A percentile compares a stretch with the other conserved stretches of the same genome.
Evolutionary conservation across 2,329 filamentous ascomycete species (phyloP).

Genomic region (Paecilomyces sp.): DNA sequence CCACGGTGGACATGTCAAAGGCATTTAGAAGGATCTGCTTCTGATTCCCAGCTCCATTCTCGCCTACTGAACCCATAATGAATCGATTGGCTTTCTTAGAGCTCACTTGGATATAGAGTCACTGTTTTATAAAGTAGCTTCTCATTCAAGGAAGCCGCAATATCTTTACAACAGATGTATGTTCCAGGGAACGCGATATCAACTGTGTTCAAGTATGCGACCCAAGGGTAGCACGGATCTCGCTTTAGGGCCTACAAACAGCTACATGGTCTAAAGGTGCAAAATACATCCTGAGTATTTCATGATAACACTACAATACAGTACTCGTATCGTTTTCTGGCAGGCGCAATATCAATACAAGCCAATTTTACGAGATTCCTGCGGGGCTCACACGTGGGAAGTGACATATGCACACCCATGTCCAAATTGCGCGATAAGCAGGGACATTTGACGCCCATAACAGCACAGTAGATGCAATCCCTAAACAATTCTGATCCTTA

Average conservation of each 20-base stretch:
- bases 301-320: background rate
- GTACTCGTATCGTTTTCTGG: background rate
- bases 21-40: slow-evolving; percentile 57
- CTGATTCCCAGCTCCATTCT: slow-evolving; percentile 11
- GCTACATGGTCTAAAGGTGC: background rate
- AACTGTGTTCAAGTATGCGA: background rate
- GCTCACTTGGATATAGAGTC: background rate
- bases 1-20: slow-evolving; percentile 60
- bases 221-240: background rate
- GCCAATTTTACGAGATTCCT: background rate
- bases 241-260: background rate
- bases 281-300: background rate
- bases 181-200: background rate
- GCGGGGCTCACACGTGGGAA: background rate
- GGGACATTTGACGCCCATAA: background rate
- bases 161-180: background rate
- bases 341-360: background rate
- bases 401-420: background rate
- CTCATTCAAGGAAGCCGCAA: background rate
- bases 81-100: background rate
- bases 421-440: background rate
- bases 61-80: background rate
- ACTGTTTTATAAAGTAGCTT: background rate
- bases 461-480: background rate
- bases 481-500: background rate